These are phyloP conservation scores for Fusarium poae DNA, from an alignment of 2,329 filamentous ascomycete species.

Conservation along the genomic window DNA sequence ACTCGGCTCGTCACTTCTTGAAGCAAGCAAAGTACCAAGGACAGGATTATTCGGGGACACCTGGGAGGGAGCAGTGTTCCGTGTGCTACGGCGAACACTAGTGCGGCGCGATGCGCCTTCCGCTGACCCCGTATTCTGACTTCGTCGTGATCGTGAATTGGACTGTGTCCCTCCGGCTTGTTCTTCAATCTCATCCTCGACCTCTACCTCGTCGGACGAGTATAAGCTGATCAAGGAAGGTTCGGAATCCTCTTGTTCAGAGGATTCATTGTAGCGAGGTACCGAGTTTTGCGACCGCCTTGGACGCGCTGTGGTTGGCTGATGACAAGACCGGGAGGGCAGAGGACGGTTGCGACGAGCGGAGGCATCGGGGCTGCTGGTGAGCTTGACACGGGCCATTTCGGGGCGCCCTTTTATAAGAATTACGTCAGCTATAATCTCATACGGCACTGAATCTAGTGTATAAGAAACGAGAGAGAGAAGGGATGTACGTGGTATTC, in stretches of 20 bases:
- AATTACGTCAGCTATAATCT: constrained; percentile 19
- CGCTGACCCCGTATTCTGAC: not conserved
- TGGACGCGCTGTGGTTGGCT: constrained; percentile 3
- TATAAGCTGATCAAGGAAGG: constrained; percentile 24
- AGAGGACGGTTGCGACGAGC: constrained; percentile 40
- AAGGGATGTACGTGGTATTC: not conserved
- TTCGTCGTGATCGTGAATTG: constrained; percentile 17
- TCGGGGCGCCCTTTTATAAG: constrained; percentile 11
- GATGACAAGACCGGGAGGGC: no score
- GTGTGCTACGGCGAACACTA: constrained; percentile 29
- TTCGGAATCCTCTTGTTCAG: constrained; percentile 26
- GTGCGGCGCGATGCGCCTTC: not conserved
- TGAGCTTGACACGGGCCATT: constrained; percentile 51
- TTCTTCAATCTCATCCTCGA: constrained; percentile 26
- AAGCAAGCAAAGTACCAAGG: not conserved
- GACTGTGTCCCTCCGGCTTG: constrained; percentile 18
- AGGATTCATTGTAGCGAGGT: constrained; percentile 26
- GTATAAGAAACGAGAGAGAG: not conserved
- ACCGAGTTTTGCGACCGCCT: constrained; percentile 31
- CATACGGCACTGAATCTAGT: accelerated
- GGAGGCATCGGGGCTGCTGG: constrained; percentile 18
- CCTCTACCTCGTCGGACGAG: constrained; percentile 19
- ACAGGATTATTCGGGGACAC: constrained; percentile 1
- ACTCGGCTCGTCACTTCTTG: not conserved
- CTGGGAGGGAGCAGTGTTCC: constrained; percentile 28